phyloP scores from a whole-genome alignment of 345 rosid species.

The Eucalyptus shirleyi region DNA sequence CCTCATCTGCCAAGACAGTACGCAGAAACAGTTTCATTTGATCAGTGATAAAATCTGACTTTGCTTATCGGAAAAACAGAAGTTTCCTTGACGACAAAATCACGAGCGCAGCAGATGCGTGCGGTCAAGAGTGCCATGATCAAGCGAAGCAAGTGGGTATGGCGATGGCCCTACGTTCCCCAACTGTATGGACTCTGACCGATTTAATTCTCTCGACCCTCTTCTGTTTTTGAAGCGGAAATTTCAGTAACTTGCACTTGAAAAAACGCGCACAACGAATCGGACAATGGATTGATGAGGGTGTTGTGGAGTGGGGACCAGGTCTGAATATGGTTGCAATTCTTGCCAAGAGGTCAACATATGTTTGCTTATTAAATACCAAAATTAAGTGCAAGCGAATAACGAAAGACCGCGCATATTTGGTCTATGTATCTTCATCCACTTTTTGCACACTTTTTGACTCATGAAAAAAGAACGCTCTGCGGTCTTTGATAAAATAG shows the following conservation, averaged over 20 bases:
- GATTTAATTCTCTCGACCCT: neutral
- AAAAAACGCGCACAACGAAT: neutral
- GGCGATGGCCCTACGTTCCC: neutral
- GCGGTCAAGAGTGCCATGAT: neutral
- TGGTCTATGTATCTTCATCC: neutral
- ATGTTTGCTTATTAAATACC: neutral
- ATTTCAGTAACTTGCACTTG: neutral
- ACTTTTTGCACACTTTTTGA: neutral
- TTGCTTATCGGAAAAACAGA: neutral
- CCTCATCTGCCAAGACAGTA: slow-evolving; percentile 28
- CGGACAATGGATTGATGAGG: neutral
- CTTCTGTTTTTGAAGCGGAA: neutral
- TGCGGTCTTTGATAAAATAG: neutral
- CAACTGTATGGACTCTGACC: neutral
- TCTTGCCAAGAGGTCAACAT: neutral
- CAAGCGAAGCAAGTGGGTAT: neutral
- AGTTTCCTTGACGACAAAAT: neutral
- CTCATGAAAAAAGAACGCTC: neutral
- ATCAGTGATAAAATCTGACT: neutral
- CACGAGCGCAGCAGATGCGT: neutral
- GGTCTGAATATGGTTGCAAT: neutral
- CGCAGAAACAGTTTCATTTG: neutral
- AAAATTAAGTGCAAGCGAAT: neutral
- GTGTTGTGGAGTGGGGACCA: neutral
- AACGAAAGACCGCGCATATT: neutral